Percentiles rank a stretch among this genome's conserved stretches.
phyloP scores from a whole-genome alignment of 1,284 basidiomycete species.

The Bondarzewia mesenterica region DNA sequence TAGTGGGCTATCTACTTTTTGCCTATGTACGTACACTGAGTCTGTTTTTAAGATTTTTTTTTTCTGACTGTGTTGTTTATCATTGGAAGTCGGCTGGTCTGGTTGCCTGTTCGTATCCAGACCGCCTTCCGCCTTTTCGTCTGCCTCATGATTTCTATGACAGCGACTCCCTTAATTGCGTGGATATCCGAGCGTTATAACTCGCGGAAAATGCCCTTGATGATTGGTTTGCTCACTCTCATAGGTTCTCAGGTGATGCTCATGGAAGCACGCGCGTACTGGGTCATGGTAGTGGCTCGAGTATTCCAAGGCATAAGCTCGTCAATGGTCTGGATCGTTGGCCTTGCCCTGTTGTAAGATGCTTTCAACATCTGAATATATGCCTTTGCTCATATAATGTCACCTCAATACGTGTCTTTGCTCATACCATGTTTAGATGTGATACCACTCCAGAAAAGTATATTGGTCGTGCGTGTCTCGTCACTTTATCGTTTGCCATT shows the following conservation, averaged over 20 bases:
- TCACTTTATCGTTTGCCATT: no score
- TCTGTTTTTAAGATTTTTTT: background rate
- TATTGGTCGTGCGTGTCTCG: constrained; percentile 44
- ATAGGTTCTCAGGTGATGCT: constrained; percentile 60
- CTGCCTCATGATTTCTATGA: background rate
- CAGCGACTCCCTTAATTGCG: constrained; percentile 67
- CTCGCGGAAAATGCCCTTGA: constrained; percentile 48
- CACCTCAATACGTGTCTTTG: no score
- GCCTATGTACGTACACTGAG: constrained; percentile 45
- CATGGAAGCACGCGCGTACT: constrained; percentile 67
- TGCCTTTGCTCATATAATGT: no score
- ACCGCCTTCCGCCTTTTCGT: background rate
- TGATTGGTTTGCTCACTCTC: constrained; percentile 49
- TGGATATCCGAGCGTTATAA: constrained; percentile 55
- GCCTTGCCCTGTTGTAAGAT: constrained; percentile 59
- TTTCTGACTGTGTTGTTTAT: background rate
- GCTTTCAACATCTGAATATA: constrained; percentile 5
- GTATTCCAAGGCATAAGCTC: constrained; percentile 67
- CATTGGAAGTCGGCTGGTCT: constrained; percentile 24
- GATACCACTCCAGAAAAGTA: constrained; percentile 55
- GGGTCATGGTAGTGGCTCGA: constrained; percentile 67
- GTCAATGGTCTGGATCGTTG: constrained; percentile 71
- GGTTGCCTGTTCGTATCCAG: constrained; percentile 19
- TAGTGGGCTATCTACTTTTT: constrained; percentile 65
- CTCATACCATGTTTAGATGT: constrained; percentile 47